These are phyloP conservation scores for Scutellospora calospora DNA, from an alignment of 371 early-diverging fungal species.

Conservation along the genomic window DNA sequence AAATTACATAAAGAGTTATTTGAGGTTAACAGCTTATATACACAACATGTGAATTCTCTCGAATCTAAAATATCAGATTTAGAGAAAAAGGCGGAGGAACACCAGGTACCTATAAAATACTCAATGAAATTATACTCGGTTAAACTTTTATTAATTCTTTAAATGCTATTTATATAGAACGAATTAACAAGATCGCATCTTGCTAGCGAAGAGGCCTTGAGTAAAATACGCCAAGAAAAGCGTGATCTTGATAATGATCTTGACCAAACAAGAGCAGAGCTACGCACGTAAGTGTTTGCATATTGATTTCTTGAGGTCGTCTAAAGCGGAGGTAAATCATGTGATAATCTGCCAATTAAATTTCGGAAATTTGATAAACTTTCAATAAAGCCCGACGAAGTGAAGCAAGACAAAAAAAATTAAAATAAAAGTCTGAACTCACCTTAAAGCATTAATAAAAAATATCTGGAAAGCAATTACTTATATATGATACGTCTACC, in stretches of 20 bases:
- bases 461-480: too few relatives aligned
- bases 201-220: constrained; percentile 48
- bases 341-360: too few relatives aligned
- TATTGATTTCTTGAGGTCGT: background rate
- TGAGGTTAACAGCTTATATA: constrained; percentile 62
- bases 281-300: constrained; percentile 49
- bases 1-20: constrained; percentile 60
- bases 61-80: constrained; percentile 62
- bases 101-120: constrained; percentile 51
- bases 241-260: constrained; percentile 48
- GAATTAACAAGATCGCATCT: constrained; percentile 53
- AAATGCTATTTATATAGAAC: constrained; percentile 31
- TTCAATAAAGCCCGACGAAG: too few relatives aligned
- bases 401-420: too few relatives aligned
- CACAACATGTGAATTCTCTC: constrained; percentile 60
- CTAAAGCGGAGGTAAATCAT: too few relatives aligned
- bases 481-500: too few relatives aligned
- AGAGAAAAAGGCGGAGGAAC: constrained; percentile 62
- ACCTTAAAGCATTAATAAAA: too few relatives aligned
- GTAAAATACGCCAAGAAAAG: constrained; percentile 49
- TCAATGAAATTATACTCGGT: background rate
- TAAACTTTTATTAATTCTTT: constrained; percentile 1
- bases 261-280: constrained; percentile 46
- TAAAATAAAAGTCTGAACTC: too few relatives aligned
- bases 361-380: too few relatives aligned